Base-by-base conservation (phyloP, 108 stramenopile species). In the Conticribra weissflogii region DNA sequence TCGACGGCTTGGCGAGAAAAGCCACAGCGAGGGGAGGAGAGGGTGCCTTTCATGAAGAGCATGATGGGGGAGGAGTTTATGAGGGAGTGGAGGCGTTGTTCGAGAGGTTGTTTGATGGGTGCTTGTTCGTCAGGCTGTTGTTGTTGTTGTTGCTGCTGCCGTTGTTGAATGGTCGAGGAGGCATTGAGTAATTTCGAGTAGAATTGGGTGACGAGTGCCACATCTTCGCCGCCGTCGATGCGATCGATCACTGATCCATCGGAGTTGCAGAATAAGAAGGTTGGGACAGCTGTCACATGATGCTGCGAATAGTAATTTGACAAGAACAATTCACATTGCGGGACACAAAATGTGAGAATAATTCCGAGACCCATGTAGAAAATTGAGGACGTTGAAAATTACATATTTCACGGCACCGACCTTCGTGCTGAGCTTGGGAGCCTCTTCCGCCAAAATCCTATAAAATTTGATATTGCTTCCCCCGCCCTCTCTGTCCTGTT, bases 41-140 rank as follows among this genome's bases (percentile, higher is more conserved):
- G 98, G 0, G 54, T 65, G 15, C 98, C 98, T 73, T 99, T 99
- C 85, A 98, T 96, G 64, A 99, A 99, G 4, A 99, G 61, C 90
- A 99, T 94, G 29, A 94, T 95, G 23, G 80, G 81, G 3, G 87
- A 69, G 14, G 78, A 80, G 17, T 64, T 66, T 30, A 95, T 81
- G 17, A 98, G 56, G 12, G 48, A 51, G 54, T 85, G 63, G 25
- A 95, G 74, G 23, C 92, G 83, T 21, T 78, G 71, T 28, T 78
- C 72, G 41, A 92, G 63, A 45, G 45, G 25, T 46, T 85, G 70
- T 68, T 76, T 64, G 28, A 24, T 64, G 32, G 52, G 22, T 5
- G 36, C 12, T 41, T 41, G 8, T 9, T 41, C 44, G 16, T 23
- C n/a, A n/a, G 28, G 19, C 24, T 41, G 28, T 21, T 29, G 9